Conservation (phyloP, 1,139 yeast genomes). For the Debaryomycetaceae sp. region DNA sequence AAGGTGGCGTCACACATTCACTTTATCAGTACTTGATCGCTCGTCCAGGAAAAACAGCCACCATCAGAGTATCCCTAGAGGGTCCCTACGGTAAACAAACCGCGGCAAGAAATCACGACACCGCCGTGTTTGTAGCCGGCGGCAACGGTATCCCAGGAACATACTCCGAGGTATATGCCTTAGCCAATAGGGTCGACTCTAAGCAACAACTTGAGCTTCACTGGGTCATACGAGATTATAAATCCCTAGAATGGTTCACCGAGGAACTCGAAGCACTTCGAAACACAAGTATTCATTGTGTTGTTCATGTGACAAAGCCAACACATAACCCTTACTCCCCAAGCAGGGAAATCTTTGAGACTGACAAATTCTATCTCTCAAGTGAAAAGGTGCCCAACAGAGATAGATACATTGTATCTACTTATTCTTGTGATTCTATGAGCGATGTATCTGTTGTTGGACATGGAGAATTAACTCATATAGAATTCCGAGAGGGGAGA, state of each 20-base stretch:
- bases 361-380: no score
- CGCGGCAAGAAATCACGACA: slow-evolving; percentile 25
- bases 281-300: slow-evolving; percentile 26
- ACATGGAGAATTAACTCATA: slow-evolving; percentile 20
- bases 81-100: slow-evolving; percentile 39
- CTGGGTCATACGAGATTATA: slow-evolving; percentile 50
- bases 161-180: slow-evolving; percentile 31
- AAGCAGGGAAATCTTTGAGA: no score
- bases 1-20: slow-evolving; percentile 34
- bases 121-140: slow-evolving; percentile 35
- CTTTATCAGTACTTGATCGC: slow-evolving; percentile 25
- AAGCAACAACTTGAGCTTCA: slow-evolving; percentile 31
- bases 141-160: slow-evolving; percentile 44
- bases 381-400: no score
- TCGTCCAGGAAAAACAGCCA: slow-evolving; percentile 20
- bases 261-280: slow-evolving; percentile 40
- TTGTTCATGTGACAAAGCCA: slow-evolving; percentile 45
- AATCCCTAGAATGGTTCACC: slow-evolving; percentile 45
- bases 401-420: no score
- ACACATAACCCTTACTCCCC: no score
- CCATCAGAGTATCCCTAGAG: slow-evolving; percentile 34
- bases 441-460: no score
- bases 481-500: slow-evolving; percentile 43
- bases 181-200: slow-evolving; percentile 15
- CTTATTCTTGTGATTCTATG: neutral